Percentiles rank a stretch among this genome's conserved stretches.
Evolutionary conservation across 164 flowering plant species (phyloP).

Genomic region (Umbilicus rupestris): DNA sequence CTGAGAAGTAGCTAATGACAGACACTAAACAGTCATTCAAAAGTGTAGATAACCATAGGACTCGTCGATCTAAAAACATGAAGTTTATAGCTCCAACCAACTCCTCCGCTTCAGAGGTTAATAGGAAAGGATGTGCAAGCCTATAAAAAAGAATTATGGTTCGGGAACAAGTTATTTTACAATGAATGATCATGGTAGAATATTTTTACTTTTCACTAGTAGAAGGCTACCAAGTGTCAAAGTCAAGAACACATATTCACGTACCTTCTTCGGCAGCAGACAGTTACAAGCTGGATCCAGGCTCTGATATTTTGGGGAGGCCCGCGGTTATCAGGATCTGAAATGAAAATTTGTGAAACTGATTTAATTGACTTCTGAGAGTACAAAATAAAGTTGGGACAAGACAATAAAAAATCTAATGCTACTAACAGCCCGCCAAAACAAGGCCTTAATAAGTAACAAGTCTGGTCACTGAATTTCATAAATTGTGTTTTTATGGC

Average conservation of each 20-base stretch:
- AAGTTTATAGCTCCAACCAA: slow-evolving; percentile 31
- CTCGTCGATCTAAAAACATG: slow-evolving; percentile 59
- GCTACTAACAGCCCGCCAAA: too few relatives aligned
- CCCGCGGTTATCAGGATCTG: slow-evolving; percentile 39
- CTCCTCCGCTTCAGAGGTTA: slow-evolving; percentile 56
- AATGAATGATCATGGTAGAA: neutral
- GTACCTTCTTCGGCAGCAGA: slow-evolving; percentile 43
- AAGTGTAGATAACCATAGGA: slow-evolving; percentile 45
- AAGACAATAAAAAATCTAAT: too few relatives aligned
- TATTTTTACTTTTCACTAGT: neutral
- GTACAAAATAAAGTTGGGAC: too few relatives aligned
- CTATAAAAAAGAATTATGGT: slow-evolving; percentile 23
- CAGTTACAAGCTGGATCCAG: slow-evolving; percentile 53
- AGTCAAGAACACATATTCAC: neutral
- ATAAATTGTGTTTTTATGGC: neutral
- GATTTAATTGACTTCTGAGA: too few relatives aligned
- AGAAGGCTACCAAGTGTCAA: neutral
- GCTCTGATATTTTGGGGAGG: slow-evolving; percentile 69
- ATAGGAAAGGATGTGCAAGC: slow-evolving; percentile 29
- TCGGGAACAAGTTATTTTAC: neutral
- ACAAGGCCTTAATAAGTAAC: neutral
- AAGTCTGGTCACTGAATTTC: neutral
- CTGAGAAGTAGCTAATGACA: slow-evolving; percentile 45
- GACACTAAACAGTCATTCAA: slow-evolving; percentile 50
- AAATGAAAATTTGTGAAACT: slow-evolving; percentile 10